Evolutionary conservation across 345 rosid genomes (phyloP).

Genomic region (Luvunga scandens): DNA sequence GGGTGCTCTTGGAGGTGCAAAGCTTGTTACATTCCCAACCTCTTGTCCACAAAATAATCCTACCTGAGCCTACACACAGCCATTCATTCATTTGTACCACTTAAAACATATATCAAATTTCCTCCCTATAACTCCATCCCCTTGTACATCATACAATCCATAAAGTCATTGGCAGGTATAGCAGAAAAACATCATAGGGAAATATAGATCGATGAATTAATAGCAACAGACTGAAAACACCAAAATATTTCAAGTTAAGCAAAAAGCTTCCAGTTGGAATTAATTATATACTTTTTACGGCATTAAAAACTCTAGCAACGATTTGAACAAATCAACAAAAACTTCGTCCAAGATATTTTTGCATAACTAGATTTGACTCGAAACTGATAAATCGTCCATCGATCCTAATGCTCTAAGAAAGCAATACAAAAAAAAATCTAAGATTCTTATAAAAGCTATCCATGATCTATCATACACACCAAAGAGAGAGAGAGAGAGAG

Average conservation of each 20-base stretch:
- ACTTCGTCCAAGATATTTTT: not conserved
- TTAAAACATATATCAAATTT: constrained; percentile 37
- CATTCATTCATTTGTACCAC: constrained; percentile 69
- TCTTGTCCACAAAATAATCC: constrained; percentile 89
- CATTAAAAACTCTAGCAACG: not conserved
- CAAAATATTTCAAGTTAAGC: not conserved
- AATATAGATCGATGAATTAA: not conserved
- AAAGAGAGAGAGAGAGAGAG: too few relatives aligned
- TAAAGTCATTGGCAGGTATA: not conserved
- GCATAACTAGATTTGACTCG: not conserved
- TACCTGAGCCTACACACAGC: constrained; percentile 99
- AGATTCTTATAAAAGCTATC: not conserved
- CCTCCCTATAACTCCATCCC: constrained; percentile 15
- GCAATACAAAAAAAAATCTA: too few relatives aligned
- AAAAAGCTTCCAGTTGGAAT: not conserved
- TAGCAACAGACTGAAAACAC: not conserved
- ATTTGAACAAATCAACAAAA: not conserved
- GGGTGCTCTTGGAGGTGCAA: constrained; percentile 63
- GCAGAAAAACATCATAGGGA: not conserved
- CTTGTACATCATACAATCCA: not conserved
- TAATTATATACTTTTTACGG: not conserved
- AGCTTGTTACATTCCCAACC: constrained; percentile 82
- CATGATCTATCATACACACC: not conserved
- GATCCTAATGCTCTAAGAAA: too few relatives aligned
- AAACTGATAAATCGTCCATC: too few relatives aligned